Evolutionary conservation across 257 asterid genomes (phyloP), one percentile per base, ranked within the genome.

Genomic region (Forsythia viridissima): DNA sequence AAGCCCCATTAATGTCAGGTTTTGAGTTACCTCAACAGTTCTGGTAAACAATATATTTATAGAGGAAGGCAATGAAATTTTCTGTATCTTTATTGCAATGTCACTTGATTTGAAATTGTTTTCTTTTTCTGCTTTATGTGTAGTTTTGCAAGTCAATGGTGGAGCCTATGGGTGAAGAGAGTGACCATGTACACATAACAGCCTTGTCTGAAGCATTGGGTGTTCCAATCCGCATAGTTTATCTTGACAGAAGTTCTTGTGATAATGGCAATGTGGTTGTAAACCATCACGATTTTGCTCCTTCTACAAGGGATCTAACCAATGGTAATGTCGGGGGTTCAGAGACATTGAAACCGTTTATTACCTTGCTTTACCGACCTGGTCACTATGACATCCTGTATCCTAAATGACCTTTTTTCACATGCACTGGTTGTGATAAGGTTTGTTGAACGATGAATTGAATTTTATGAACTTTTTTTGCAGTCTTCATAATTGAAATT

Each of bases 81-180:
- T 30, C 34, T 30, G 34, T 30, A 30, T 30, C 34, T 30, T 30
- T 30, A 30, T 0, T 30, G 34, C 34, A 30, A 30, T 30, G 34
- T 30, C 34, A 30, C 34, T 30, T 30, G 34, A 30, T 30, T 30
- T 30, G 34, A 30, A 30, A 30, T 30, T 30, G 34, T 30, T 30
- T 46, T 12, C n/a, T 13, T 46, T 46, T 71, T 72, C 63, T 80
- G 46, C 20, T 80, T 79, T 67, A 30, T 76, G 78, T 84, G 76
- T 87, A 95, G 99, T 96, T 96, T 86, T 94, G 98, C 93, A 93
- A 96, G 93, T 88, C 99, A n/a, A 88, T 98, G 0, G 99, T 96
- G 72, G 99, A 93, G 59, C 99, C 99, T 6, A 96, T 96, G 99
- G 97, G 98, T 3, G 99, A 96, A 83, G 99, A 96, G 86, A 96